Conservation (phyloP, 306 rosid species). For the Canavalia gladiata region DNA sequence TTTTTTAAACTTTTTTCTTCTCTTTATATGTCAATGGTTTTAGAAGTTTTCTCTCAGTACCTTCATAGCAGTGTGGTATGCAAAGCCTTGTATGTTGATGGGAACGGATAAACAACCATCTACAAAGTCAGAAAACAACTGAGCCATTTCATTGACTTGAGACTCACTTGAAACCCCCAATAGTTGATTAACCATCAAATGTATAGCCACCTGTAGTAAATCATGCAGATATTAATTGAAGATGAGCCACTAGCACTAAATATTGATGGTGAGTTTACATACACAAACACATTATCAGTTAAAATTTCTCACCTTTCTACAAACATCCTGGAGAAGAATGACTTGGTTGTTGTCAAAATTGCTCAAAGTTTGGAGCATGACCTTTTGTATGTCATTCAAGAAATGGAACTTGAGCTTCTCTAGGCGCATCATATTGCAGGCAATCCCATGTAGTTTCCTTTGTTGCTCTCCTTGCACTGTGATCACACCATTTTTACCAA, state of each 20-base stretch:
- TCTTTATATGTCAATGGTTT: background rate
- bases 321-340: conserved; percentile 81
- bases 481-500: conserved; percentile 91
- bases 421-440: conserved; percentile 85
- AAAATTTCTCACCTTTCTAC: conserved; percentile 73
- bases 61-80: conserved; percentile 93
- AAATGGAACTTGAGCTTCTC: conserved; percentile 77
- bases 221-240: background rate
- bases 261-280: background rate
- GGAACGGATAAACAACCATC: conserved; percentile 94
- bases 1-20: background rate
- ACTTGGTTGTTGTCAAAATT: conserved; percentile 66
- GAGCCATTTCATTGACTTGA: conserved; percentile 82
- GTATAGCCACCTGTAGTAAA: conserved; percentile 76
- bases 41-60: conserved; percentile 46
- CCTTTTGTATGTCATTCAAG: conserved; percentile 75
- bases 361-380: conserved; percentile 71
- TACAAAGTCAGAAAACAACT: conserved; percentile 84
- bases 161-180: conserved; percentile 79
- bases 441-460: conserved; percentile 84
- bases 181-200: conserved; percentile 89
- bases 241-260: background rate
- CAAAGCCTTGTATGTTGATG: conserved; percentile 67
- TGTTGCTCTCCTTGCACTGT: conserved; percentile 95
- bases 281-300: background rate